These are phyloP conservation scores for Pleurotus tuber-regium DNA, from an alignment of 768 basidiomycete species.

Conservation along the genomic window DNA sequence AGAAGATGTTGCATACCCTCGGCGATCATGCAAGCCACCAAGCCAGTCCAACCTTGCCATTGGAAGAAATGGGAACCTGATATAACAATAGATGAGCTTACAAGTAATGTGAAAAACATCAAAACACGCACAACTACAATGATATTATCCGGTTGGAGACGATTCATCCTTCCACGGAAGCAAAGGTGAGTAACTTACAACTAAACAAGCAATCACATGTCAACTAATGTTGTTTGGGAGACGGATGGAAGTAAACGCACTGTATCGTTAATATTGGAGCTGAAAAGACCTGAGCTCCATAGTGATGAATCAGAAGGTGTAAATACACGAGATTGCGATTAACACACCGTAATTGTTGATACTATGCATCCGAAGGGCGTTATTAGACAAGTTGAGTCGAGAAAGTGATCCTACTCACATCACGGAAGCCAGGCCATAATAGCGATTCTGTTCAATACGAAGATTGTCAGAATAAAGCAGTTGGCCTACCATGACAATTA, in stretches of 20 bases:
- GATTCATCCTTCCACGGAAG: neutral
- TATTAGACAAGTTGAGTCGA: neutral
- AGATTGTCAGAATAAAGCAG: neutral
- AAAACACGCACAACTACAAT: slow-evolving; percentile 19
- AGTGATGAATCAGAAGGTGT: neutral
- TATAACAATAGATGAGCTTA: too few relatives aligned
- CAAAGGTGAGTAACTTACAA: slow-evolving; percentile 26
- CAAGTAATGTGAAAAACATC: too few relatives aligned
- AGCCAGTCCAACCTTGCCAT: slow-evolving; percentile 64
- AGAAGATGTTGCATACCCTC: slow-evolving; percentile 45
- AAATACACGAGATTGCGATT: too few relatives aligned
- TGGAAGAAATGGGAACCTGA: slow-evolving; percentile 44
- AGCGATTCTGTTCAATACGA: slow-evolving; percentile 45
- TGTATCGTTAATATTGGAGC: slow-evolving; percentile 31
- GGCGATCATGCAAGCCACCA: slow-evolving; percentile 50
- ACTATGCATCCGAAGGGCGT: slow-evolving; percentile 22
- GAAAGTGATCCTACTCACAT: slow-evolving; percentile 35
- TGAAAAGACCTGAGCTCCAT: slow-evolving; percentile 39
- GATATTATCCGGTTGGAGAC: neutral
- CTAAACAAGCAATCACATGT: slow-evolving; percentile 20
- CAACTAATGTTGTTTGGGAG: neutral
- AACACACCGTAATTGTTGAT: slow-evolving; percentile 53
- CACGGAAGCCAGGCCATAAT: slow-evolving; percentile 49
- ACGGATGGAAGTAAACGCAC: slow-evolving; percentile 28
- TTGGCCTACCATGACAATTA: neutral